Percentiles rank a stretch among this genome's conserved stretches.
Evolutionary conservation across 2,329 filamentous ascomycete species (phyloP).

Genomic region (Penicillium sp.): DNA sequence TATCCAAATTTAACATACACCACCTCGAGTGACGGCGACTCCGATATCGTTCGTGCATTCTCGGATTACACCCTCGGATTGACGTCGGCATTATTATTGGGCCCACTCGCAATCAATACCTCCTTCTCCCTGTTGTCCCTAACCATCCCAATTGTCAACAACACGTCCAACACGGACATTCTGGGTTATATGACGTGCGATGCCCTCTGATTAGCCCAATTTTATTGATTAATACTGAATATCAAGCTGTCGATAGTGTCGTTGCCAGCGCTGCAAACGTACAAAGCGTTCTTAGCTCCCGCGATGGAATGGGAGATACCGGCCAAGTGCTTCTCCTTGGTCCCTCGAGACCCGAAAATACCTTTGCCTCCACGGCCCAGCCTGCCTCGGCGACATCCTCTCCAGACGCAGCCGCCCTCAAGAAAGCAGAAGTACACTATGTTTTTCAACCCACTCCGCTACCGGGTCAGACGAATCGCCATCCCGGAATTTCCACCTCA

Average conservation of each 20-base stretch:
- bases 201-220: slow-evolving; percentile 51
- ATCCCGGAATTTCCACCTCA: slow-evolving; percentile 32
- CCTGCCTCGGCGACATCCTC: slow-evolving; percentile 18
- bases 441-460: slow-evolving; percentile 58
- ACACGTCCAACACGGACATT: slow-evolving; percentile 60
- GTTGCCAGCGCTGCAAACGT: slow-evolving; percentile 47
- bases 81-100: slow-evolving; percentile 67
- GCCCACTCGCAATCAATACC: slow-evolving; percentile 71
- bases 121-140: slow-evolving; percentile 76
- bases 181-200: slow-evolving; percentile 78
- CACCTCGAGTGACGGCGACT: slow-evolving; percentile 28
- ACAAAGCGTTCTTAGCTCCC: slow-evolving; percentile 46
- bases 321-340: slow-evolving; percentile 72
- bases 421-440: slow-evolving; percentile 52
- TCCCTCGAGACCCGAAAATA: slow-evolving; percentile 65
- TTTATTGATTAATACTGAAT: neutral
- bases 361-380: slow-evolving; percentile 46
- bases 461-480: slow-evolving; percentile 31
- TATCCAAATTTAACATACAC: slow-evolving; percentile 78
- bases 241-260: slow-evolving; percentile 38
- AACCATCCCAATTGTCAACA: slow-evolving; percentile 75
- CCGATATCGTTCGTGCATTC: slow-evolving; percentile 37
- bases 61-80: slow-evolving; percentile 45
- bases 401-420: slow-evolving; percentile 41
- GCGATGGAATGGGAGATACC: slow-evolving; percentile 57